Percentiles rank a stretch among this genome's conserved stretches.
Conservation (phyloP, 768 basidiomycete species). For the Austroboletus festivus region DNA sequence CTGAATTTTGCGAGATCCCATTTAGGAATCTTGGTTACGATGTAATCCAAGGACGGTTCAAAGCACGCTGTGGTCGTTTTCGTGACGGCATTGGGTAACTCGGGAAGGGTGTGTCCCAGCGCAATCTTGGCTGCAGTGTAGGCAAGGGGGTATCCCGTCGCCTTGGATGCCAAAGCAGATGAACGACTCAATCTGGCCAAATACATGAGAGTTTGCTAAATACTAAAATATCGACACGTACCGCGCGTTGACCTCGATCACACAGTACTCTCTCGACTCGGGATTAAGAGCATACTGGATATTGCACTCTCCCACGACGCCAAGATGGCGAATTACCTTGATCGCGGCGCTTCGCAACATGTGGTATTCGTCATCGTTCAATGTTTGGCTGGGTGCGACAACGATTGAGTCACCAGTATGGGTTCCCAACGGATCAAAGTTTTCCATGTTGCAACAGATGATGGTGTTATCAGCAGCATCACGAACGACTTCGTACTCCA, state of each 20-base stretch:
- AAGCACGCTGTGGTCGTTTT: conserved; percentile 99
- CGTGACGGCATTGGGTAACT: conserved; percentile 97
- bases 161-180: conserved; percentile 95
- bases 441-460: conserved; percentile 99
- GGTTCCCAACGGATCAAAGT: conserved; percentile 98
- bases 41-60: conserved; percentile 97
- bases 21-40: conserved; percentile 99
- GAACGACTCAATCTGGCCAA: conserved; percentile 68
- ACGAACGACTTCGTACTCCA: conserved; percentile 98
- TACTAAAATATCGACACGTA: conserved; percentile 18
- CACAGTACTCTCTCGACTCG: conserved; percentile 88
- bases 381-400: conserved; percentile 95
- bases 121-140: conserved; percentile 99
- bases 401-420: conserved; percentile 99
- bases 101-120: conserved; percentile 94
- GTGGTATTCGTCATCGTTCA: conserved; percentile 98
- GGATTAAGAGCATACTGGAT: conserved; percentile 99
- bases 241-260: conserved; percentile 98
- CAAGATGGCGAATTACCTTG: conserved; percentile 89
- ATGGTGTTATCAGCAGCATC: conserved; percentile 99
- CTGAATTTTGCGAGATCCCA: conserved; percentile 99
- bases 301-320: conserved; percentile 93
- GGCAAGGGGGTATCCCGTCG: conserved; percentile 97
- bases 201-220: background rate
- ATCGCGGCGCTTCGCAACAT: conserved; percentile 98